A percentile compares a stretch with the other conserved stretches of the same genome.
Evolutionary conservation across 352 stramenopile genomes (phyloP).

Genomic region (Phytophthora multivora): DNA sequence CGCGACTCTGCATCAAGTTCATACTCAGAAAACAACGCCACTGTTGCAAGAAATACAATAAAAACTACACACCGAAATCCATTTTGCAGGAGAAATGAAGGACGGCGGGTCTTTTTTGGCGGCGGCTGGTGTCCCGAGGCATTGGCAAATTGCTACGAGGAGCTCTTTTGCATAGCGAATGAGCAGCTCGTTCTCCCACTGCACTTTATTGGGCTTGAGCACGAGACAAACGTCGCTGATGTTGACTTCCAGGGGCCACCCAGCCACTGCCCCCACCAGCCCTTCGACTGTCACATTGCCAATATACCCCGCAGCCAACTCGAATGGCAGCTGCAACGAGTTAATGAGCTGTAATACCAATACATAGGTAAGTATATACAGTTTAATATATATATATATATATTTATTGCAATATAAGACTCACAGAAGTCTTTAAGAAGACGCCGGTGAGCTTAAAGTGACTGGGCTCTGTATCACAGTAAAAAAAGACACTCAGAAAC

Average conservation of each 20-base stretch:
- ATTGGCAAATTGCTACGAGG: constrained; percentile 60
- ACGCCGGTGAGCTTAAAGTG: constrained; percentile 67
- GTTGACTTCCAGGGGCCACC: constrained; percentile 55
- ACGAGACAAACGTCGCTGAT: constrained; percentile 71
- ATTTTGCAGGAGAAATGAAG: constrained; percentile 63
- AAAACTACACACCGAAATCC: constrained; percentile 47
- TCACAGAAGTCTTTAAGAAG: constrained; percentile 65
- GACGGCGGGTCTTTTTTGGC: constrained; percentile 35
- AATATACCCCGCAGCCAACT: constrained; percentile 68
- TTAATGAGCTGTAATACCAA: constrained; percentile 54
- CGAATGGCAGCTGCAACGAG: constrained; percentile 64
- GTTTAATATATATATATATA: background rate
- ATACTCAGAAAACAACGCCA: background rate
- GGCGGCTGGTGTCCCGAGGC: constrained; percentile 34
- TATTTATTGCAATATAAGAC: background rate
- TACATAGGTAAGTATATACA: background rate
- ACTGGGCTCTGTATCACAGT: constrained; percentile 51
- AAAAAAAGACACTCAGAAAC: constrained; percentile 1
- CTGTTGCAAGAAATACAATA: background rate
- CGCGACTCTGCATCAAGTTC: constrained; percentile 38
- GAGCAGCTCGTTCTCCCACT: constrained; percentile 73
- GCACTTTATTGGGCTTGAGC: constrained; percentile 52
- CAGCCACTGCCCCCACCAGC: constrained; percentile 57
- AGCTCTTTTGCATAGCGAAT: constrained; percentile 76
- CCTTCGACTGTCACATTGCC: constrained; percentile 72